phyloP scores from a whole-genome alignment of 495 filamentous ascomycete genomes.

The Chaetomium fimeti region DNA sequence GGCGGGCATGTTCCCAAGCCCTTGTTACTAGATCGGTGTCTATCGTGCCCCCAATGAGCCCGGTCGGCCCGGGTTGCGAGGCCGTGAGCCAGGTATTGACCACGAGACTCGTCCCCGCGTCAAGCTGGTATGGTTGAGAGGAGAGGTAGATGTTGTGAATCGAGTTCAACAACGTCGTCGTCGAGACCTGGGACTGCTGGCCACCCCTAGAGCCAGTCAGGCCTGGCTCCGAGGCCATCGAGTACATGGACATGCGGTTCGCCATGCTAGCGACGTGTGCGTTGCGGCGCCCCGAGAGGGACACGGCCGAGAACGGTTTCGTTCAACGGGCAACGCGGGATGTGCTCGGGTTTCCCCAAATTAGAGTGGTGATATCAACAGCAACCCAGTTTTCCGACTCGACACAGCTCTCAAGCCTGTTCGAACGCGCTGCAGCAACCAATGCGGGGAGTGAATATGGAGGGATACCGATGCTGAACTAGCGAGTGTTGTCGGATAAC shows the following conservation, averaged over 20 bases:
- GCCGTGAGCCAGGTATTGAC: slow-evolving; percentile 95
- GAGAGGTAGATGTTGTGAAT: slow-evolving; percentile 87
- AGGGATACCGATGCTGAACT: slow-evolving; percentile 1
- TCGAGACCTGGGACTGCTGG: slow-evolving; percentile 78
- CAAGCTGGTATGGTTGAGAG: slow-evolving; percentile 74
- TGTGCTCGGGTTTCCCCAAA: not conserved
- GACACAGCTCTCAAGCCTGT: not conserved
- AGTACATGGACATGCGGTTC: slow-evolving; percentile 82
- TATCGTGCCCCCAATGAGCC: slow-evolving; percentile 69
- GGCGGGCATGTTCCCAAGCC: slow-evolving; percentile 95
- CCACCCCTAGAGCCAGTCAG: slow-evolving; percentile 56
- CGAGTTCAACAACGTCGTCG: slow-evolving; percentile 86
- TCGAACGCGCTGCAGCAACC: not conserved
- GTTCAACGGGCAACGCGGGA: not conserved
- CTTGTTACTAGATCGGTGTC: slow-evolving; percentile 74
- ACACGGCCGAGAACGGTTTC: slow-evolving; percentile 29
- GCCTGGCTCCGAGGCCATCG: slow-evolving; percentile 62
- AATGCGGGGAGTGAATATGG: not conserved
- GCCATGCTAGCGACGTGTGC: slow-evolving; percentile 58
- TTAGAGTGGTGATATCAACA: not conserved
- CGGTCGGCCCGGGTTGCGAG: slow-evolving; percentile 61
- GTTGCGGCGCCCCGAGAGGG: slow-evolving; percentile 33
- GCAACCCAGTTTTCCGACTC: not conserved
- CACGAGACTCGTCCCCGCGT: slow-evolving; percentile 87
- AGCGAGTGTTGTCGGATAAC: slow-evolving; percentile 24